Evolutionary conservation across 495 filamentous ascomycete species (phyloP).

Genomic region (Aspergillus mulundensis): DNA sequence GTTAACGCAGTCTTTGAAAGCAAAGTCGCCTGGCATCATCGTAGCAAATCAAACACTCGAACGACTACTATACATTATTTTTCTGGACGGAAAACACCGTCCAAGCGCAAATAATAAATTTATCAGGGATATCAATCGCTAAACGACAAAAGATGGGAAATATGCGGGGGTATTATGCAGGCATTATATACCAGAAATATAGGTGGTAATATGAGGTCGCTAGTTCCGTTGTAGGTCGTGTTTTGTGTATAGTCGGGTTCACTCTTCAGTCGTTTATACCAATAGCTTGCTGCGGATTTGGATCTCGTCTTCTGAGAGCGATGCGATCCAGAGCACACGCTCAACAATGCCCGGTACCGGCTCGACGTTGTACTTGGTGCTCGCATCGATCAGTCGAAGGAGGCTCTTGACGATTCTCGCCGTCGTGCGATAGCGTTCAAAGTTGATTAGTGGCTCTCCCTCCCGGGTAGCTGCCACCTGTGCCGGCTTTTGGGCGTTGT

Average conservation of each 20-base stretch:
- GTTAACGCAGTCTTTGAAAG: background rate
- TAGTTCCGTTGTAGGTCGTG: background rate
- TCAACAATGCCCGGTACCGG: constrained; percentile 83
- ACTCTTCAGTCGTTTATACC: constrained; percentile 29
- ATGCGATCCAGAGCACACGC: constrained; percentile 92
- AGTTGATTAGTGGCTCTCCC: constrained; percentile 80
- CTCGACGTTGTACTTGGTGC: constrained; percentile 78
- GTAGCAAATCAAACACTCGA: background rate
- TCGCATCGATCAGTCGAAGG: constrained; percentile 85
- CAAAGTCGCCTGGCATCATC: background rate
- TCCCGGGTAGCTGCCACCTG: constrained; percentile 50
- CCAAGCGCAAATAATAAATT: background rate
- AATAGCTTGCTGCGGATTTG: constrained; percentile 51
- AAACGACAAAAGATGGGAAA: constrained; percentile 9
- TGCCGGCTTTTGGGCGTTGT: constrained; percentile 86
- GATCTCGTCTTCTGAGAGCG: constrained; percentile 82
- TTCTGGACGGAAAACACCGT: background rate
- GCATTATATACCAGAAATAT: constrained; percentile 4
- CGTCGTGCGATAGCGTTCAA: constrained; percentile 86
- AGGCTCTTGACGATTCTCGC: constrained; percentile 93
- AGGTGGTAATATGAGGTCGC: background rate
- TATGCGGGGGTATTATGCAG: constrained; percentile 11
- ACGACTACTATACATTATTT: constrained; percentile 3
- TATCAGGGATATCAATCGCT: constrained; percentile 10
- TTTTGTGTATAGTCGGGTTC: background rate